A percentile compares a stretch with the other conserved stretches of the same genome.
Conservation (phyloP, 192 early-diverging fungal genomes). For the Podila minutissima region DNA sequence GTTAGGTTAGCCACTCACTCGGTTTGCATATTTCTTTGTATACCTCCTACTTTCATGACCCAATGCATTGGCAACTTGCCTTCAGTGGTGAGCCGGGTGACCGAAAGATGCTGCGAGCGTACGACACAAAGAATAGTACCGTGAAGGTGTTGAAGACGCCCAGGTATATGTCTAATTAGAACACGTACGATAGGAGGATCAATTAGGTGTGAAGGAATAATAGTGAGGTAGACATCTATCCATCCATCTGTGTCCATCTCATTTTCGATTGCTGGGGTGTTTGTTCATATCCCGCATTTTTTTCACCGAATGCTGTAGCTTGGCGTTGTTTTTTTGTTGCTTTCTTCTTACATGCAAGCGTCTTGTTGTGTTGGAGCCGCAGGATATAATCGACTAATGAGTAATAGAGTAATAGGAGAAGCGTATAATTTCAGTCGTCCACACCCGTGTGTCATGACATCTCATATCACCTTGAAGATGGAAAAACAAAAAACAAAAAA, state of each 20-base stretch:
- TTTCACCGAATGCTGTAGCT: background rate
- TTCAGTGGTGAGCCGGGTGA: constrained; percentile 58
- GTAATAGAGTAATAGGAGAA: background rate
- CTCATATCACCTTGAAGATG: background rate
- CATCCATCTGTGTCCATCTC: background rate
- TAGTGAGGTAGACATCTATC: background rate
- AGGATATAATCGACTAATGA: constrained; percentile 28
- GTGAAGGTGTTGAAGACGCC: constrained; percentile 42
- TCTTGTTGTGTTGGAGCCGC: background rate
- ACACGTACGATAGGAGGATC: background rate
- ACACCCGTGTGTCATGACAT: background rate
- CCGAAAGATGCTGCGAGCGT: constrained; percentile 49
- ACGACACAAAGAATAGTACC: constrained; percentile 53
- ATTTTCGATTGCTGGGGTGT: background rate
- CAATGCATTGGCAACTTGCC: constrained; percentile 18
- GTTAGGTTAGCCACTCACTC: no score
- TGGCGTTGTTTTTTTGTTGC: background rate
- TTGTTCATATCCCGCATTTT: no score
- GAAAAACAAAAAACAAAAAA: background rate
- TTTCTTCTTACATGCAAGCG: constrained; percentile 28
- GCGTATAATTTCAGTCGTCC: background rate
- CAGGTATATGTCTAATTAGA: constrained; percentile 42
- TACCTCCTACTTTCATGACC: no score
- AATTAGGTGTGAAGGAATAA: background rate
- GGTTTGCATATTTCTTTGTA: background rate